A percentile compares a stretch with the other conserved stretches of the same genome.
These are phyloP conservation scores for Darksidea phi DNA, from an alignment of 495 filamentous ascomycete genomes.

Conservation along the genomic window DNA sequence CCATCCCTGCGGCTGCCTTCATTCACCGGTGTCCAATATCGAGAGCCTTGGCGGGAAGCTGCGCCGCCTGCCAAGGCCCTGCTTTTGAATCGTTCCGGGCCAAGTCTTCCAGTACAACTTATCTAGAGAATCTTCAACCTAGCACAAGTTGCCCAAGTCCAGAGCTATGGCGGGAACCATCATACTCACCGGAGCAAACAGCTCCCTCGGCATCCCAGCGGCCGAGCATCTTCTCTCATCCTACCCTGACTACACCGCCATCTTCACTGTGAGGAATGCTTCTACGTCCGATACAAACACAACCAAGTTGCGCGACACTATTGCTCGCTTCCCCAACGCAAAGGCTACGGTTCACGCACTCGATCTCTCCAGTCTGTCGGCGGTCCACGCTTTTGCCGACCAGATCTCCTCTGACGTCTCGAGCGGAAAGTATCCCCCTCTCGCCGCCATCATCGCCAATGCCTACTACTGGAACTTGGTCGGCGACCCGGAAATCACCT, in stretches of 20 bases:
- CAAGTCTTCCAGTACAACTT: too few relatives aligned
- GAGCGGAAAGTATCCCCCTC: slow-evolving; percentile 41
- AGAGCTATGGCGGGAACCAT: slow-evolving; percentile 44
- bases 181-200: slow-evolving; percentile 53
- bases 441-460: slow-evolving; percentile 50
- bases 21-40: too few relatives aligned
- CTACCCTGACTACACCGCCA: slow-evolving; percentile 43
- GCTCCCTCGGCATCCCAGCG: slow-evolving; percentile 49
- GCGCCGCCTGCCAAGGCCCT: too few relatives aligned
- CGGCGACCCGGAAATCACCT: slow-evolving; percentile 32
- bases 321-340: slow-evolving; percentile 41
- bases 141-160: too few relatives aligned
- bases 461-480: slow-evolving; percentile 47
- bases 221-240: slow-evolving; percentile 44
- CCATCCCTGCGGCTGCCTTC: too few relatives aligned
- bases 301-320: slow-evolving; percentile 41
- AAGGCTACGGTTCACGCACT: slow-evolving; percentile 44
- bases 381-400: slow-evolving; percentile 45
- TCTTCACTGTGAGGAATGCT: slow-evolving; percentile 49
- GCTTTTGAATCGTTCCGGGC: too few relatives aligned
- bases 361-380: slow-evolving; percentile 45
- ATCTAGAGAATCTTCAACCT: too few relatives aligned
- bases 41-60: too few relatives aligned
- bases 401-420: slow-evolving; percentile 37
- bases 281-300: slow-evolving; percentile 49